These are phyloP conservation scores for Thalassiosira mediterranea DNA, from an alignment of 352 stramenopile species.

Conservation along the genomic window DNA sequence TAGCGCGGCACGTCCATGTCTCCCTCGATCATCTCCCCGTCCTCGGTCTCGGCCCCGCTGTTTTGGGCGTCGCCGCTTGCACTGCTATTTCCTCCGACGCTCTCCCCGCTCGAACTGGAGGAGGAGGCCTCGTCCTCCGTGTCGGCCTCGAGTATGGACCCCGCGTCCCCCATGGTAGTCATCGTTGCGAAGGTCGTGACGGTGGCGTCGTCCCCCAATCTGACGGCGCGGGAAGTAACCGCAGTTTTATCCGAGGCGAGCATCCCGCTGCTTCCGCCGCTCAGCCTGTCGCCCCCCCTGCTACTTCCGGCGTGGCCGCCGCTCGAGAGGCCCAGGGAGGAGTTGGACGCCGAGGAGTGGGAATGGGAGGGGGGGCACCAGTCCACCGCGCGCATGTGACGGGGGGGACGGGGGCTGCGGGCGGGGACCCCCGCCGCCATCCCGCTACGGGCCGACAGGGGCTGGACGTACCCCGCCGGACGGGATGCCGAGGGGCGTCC, in stretches of 20 bases:
- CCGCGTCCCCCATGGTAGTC: conserved; percentile 52
- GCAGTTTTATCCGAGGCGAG: conserved; percentile 34
- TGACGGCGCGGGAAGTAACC: conserved; percentile 31
- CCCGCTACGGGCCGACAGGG: neutral
- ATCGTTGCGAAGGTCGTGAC: conserved; percentile 56
- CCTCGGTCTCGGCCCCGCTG: neutral
- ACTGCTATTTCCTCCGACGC: neutral
- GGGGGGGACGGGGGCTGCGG: neutral
- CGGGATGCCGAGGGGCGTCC: neutral
- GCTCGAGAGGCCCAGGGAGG: neutral
- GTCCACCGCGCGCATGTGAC: conserved; percentile 35
- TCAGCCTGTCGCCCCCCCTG: neutral
- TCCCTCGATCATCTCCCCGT: conserved; percentile 4
- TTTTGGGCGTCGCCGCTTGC: neutral
- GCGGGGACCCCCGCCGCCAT: neutral
- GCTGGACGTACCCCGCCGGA: neutral
- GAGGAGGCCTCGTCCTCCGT: conserved; percentile 26
- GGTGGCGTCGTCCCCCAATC: conserved; percentile 43
- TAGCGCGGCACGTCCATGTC: neutral
- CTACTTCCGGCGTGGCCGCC: neutral
- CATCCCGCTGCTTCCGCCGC: neutral
- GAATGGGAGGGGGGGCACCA: conserved; percentile 35
- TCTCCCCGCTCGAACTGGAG: too few species aligned
- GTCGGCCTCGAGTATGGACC: conserved; percentile 25
- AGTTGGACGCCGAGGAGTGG: neutral